These are phyloP conservation scores for Paragyromitra xinjiangensis DNA, from an alignment of 495 filamentous ascomycete species.

Conservation along the genomic window DNA sequence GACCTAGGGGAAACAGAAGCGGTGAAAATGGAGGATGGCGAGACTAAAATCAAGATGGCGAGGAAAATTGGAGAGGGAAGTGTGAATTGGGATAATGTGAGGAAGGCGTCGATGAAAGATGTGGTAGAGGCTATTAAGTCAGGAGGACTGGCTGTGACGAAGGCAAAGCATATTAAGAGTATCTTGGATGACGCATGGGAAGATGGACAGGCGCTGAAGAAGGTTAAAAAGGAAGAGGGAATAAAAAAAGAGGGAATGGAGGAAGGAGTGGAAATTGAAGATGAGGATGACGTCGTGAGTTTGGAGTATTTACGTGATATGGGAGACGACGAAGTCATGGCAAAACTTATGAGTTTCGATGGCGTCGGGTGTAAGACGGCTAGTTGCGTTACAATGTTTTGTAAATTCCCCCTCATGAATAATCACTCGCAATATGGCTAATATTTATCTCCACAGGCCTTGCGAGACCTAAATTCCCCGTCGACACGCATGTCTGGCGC, in stretches of 20 bases:
- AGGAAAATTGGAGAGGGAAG: constrained; percentile 69
- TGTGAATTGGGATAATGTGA: constrained; percentile 86
- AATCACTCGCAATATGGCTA: not conserved
- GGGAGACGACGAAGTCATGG: constrained; percentile 73
- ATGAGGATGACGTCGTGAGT: constrained; percentile 67
- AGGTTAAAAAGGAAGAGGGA: constrained; percentile 59
- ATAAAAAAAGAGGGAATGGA: constrained; percentile 66
- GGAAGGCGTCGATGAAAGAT: constrained; percentile 68
- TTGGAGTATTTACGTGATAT: constrained; percentile 81
- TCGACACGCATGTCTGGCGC: constrained; percentile 85
- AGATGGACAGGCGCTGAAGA: constrained; percentile 67
- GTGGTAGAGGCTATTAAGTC: constrained; percentile 76
- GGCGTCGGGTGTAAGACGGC: constrained; percentile 94
- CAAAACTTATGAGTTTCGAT: constrained; percentile 75
- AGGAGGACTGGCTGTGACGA: constrained; percentile 75
- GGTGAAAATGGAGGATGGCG: not conserved
- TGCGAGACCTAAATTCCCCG: constrained; percentile 78
- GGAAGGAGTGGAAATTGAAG: constrained; percentile 64
- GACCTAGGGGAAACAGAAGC: not conserved
- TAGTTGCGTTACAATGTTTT: constrained; percentile 84
- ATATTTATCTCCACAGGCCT: constrained; percentile 59
- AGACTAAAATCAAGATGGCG: constrained; percentile 20
- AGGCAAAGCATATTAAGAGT: constrained; percentile 78
- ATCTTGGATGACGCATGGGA: constrained; percentile 82
- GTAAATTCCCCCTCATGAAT: constrained; percentile 52